phyloP scores from a whole-genome alignment of 2,329 filamentous ascomycete genomes.

The Plectosphaerella sp. region DNA sequence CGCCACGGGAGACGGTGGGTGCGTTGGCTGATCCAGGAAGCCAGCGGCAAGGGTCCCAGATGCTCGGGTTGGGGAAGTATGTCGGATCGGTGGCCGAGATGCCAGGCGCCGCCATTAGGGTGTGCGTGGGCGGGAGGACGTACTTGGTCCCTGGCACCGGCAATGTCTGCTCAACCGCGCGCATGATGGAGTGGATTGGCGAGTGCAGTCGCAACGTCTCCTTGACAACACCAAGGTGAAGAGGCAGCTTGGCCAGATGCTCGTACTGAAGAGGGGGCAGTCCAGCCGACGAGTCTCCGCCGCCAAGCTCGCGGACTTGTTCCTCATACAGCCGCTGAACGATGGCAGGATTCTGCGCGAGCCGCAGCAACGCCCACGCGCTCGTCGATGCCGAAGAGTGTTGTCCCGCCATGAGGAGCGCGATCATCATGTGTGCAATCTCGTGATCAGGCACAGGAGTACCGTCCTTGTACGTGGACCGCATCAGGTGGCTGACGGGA shows the following conservation, averaged over 20 bases:
- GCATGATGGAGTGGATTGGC: slow-evolving; percentile 70
- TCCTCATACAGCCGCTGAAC: slow-evolving; percentile 68
- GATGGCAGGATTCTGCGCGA: slow-evolving; percentile 66
- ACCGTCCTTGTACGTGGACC: slow-evolving; percentile 71
- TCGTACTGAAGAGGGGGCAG: slow-evolving; percentile 53
- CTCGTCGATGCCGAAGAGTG: slow-evolving; percentile 74
- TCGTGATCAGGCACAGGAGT: slow-evolving; percentile 65
- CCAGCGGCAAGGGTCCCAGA: slow-evolving; percentile 27
- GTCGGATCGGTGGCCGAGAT: slow-evolving; percentile 43
- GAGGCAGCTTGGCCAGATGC: slow-evolving; percentile 49
- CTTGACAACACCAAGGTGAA: slow-evolving; percentile 62
- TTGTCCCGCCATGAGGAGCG: slow-evolving; percentile 78
- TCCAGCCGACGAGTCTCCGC: slow-evolving; percentile 16
- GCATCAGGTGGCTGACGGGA: slow-evolving; percentile 80
- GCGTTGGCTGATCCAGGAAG: slow-evolving; percentile 4
- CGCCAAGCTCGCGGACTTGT: slow-evolving; percentile 52
- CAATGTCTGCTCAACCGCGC: slow-evolving; percentile 65
- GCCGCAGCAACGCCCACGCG: slow-evolving; percentile 70
- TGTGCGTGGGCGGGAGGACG: slow-evolving; percentile 47
- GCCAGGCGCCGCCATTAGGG: slow-evolving; percentile 36
- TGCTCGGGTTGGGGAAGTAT: slow-evolving; percentile 46
- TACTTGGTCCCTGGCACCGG: slow-evolving; percentile 52
- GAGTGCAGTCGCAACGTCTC: slow-evolving; percentile 71
- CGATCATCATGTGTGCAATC: slow-evolving; percentile 83
- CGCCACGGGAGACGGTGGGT: slow-evolving; percentile 6